Percentiles rank a stretch among this genome's conserved stretches.
phyloP scores from a whole-genome alignment of 1,284 basidiomycete genomes.

The Boletus sp. region DNA sequence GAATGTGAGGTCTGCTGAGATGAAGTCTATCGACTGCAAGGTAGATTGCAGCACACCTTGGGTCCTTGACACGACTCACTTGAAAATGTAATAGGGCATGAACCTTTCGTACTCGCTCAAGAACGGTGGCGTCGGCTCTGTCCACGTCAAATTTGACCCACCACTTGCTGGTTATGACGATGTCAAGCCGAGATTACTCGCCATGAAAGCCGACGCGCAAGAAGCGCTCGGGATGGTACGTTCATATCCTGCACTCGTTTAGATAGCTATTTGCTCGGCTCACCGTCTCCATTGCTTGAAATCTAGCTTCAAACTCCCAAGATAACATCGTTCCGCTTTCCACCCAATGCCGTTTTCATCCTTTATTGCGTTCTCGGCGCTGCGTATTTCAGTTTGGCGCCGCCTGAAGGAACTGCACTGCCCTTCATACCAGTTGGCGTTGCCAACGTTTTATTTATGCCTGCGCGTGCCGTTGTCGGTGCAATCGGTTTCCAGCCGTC shows the following conservation, averaged over 20 bases:
- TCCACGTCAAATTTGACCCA: constrained; percentile 60
- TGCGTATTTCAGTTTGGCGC: constrained; percentile 41
- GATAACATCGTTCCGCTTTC: constrained; percentile 53
- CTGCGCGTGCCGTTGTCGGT: constrained; percentile 15
- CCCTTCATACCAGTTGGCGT: constrained; percentile 29
- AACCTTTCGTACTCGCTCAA: constrained; percentile 58
- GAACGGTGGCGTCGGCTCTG: constrained; percentile 36
- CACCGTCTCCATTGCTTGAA: neutral
- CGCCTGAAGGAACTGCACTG: constrained; percentile 27
- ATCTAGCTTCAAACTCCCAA: constrained; percentile 58
- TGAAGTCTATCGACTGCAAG: constrained; percentile 63
- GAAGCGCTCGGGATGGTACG: constrained; percentile 72
- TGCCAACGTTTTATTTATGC: constrained; percentile 22
- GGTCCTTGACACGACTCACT: no score
- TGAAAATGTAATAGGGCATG: constrained; percentile 60
- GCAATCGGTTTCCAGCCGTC: constrained; percentile 22
- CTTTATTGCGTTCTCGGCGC: constrained; percentile 1
- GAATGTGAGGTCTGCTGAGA: constrained; percentile 52
- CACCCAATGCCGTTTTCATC: constrained; percentile 23
- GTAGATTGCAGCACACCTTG: constrained; percentile 31
- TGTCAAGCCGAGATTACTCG: constrained; percentile 70
- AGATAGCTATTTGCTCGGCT: neutral
- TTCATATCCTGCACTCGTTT: neutral
- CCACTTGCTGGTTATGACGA: constrained; percentile 70
- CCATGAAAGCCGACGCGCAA: constrained; percentile 71